Base-by-base conservation (phyloP, 768 basidiomycete species). In the Neoboletus subvelutipes region DNA sequence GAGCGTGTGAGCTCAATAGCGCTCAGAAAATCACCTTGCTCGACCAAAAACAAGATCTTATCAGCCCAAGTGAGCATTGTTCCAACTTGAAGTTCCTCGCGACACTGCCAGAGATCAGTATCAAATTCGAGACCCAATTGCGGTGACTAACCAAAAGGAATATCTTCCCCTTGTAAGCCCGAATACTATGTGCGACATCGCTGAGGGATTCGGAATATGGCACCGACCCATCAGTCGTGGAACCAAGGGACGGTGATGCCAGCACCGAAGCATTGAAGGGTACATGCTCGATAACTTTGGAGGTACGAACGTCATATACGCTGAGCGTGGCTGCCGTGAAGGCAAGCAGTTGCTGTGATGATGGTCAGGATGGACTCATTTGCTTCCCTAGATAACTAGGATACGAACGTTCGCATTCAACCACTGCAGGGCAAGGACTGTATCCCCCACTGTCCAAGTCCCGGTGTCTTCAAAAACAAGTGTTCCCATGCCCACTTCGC, bases 11-110 rank as follows among this genome's bases (percentile, higher is more conserved):
- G 77, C 52, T 95, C 88, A 59, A 98, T 96, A 3, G 97, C 96
- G 47, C 80, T 83, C 43, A 98, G 78, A 67, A 98, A 96, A 67
- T 98, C 87, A 15, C 94, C 94, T 11, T 80, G 79, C 66, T 92
- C 82, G 28, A 98, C 94, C 45, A 87, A 82, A 1, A 84, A 79
- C 43, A 99, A 76, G 24, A 98, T 87, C 43, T 88, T 85, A 70
- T 99, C 97, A 6, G 96, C 93, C 97, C 97, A 99, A 1, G 93
- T 92, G 31, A 94, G 76, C 22, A 98, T 77, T 2, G 89, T 91
- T 28, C 94, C 97, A 3, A 90, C 93, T 67, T 82, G 80, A 1
- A 98, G 60, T 47, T 83, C 82, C 54, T 85, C 77, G 50, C 79
- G 78, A 46, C 83, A 82, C 92, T 90, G 61, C 31, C n/a, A 51